Conservation (phyloP, 805 yeast genomes). For the Ascoidea asiatica region DNA sequence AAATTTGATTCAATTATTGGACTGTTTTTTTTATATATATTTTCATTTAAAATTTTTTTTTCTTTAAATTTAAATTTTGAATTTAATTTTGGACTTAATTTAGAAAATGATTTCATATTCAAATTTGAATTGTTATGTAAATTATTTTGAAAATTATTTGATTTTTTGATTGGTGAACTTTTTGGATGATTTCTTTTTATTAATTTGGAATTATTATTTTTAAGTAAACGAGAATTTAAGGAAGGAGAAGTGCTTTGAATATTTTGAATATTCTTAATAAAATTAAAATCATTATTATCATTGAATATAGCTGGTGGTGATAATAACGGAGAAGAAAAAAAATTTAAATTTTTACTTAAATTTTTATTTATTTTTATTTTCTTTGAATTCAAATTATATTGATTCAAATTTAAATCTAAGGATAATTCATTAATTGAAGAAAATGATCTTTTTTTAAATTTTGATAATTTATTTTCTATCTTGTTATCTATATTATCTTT, state of each 20-base stretch:
- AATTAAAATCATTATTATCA: neutral
- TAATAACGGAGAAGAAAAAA: neutral
- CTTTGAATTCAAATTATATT: neutral
- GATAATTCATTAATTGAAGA: no score
- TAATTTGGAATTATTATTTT: no score
- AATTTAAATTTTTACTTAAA: no score
- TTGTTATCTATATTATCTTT: no score
- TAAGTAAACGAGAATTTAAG: neutral
- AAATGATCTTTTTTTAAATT: no score
- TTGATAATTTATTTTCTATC: no score
- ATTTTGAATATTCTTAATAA: neutral
- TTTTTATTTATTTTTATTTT: no score
- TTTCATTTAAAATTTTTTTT: neutral
- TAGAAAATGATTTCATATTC: no score
- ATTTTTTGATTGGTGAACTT: neutral
- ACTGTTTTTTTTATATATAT: neutral
- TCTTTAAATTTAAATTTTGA: no score
- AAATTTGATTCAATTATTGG: no score
- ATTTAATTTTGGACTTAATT: no score
- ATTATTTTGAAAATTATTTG: no score
- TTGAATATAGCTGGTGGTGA: neutral
- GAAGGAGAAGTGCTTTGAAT: neutral
- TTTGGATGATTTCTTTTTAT: neutral
- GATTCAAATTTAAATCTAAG: neutral
- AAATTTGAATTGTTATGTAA: neutral